A percentile compares a stretch with the other conserved stretches of the same genome.
phyloP scores from a whole-genome alignment of 2,329 filamentous ascomycete species.

The Alternaria tenuissima region DNA sequence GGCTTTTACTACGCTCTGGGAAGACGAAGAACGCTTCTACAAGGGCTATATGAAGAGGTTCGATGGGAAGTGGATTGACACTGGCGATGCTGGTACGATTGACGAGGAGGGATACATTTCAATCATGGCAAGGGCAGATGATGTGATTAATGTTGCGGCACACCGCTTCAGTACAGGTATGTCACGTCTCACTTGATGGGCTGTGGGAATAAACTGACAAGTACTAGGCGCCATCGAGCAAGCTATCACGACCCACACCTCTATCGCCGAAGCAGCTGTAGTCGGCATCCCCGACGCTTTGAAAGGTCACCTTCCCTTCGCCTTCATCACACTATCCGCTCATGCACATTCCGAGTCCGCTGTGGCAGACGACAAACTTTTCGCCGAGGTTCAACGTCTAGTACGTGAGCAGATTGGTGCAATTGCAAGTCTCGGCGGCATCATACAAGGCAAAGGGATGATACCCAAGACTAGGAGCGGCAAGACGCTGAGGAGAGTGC shows the following conservation, averaged over 20 bases:
- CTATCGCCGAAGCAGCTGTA: constrained; percentile 83
- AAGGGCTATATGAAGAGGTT: constrained; percentile 86
- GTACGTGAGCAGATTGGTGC: constrained; percentile 85
- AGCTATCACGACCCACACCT: constrained; percentile 81
- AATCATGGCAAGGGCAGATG: constrained; percentile 74
- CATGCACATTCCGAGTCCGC: constrained; percentile 62
- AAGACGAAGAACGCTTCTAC: constrained; percentile 86
- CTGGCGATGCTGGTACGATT: constrained; percentile 87
- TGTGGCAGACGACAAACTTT: constrained; percentile 58
- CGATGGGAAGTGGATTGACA: constrained; percentile 83
- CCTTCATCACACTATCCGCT: constrained; percentile 75
- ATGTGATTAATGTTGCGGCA: constrained; percentile 95
- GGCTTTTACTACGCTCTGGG: constrained; percentile 84
- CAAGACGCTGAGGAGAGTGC: constrained; percentile 83
- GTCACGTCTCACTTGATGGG: constrained; percentile 28
- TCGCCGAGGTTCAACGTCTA: constrained; percentile 72
- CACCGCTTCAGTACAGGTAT: constrained; percentile 87
- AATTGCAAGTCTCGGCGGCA: constrained; percentile 84
- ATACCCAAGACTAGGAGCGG: constrained; percentile 93
- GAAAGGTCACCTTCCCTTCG: constrained; percentile 92
- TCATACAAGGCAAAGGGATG: constrained; percentile 84
- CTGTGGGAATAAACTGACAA: constrained; percentile 10
- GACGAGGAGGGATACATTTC: constrained; percentile 74
- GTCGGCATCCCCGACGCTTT: constrained; percentile 84
- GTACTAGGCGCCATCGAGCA: constrained; percentile 82